These are phyloP conservation scores for Aspergillus floridensis DNA, from an alignment of 2,329 filamentous ascomycete species.

Conservation along the genomic window DNA sequence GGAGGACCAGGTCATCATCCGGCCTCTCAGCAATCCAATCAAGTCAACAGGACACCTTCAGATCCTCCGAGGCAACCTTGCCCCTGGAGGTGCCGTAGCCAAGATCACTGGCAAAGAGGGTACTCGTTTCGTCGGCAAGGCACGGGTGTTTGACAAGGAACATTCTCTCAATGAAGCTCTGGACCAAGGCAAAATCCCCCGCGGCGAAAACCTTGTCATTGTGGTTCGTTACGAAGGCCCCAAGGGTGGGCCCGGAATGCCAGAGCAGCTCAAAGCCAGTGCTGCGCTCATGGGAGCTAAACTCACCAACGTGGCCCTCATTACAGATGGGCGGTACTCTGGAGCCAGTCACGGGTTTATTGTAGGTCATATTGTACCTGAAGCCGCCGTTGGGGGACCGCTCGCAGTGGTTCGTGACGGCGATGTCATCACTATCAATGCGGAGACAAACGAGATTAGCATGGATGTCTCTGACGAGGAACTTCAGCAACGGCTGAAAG, in stretches of 20 bases:
- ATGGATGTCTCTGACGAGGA: slow-evolving; percentile 74
- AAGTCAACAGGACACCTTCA: slow-evolving; percentile 84
- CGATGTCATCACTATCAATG: slow-evolving; percentile 82
- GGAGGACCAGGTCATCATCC: slow-evolving; percentile 78
- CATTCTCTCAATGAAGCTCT: slow-evolving; percentile 73
- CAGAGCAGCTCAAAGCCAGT: slow-evolving; percentile 83
- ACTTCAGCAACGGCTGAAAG: slow-evolving; percentile 59
- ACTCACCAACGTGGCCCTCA: slow-evolving; percentile 80
- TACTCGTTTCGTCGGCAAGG: slow-evolving; percentile 73
- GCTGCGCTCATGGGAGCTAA: slow-evolving; percentile 92
- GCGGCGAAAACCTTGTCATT: slow-evolving; percentile 78
- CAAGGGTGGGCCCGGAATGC: slow-evolving; percentile 92
- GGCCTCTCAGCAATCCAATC: slow-evolving; percentile 76
- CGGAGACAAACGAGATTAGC: slow-evolving; percentile 67
- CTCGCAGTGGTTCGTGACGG: slow-evolving; percentile 79
- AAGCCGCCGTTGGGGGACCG: slow-evolving; percentile 84
- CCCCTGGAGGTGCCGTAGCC: slow-evolving; percentile 83
- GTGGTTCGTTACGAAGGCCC: slow-evolving; percentile 93
- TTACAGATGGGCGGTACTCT: slow-evolving; percentile 87
- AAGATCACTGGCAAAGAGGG: slow-evolving; percentile 98
- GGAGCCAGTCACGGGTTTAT: slow-evolving; percentile 91
- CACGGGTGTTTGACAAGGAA: slow-evolving; percentile 84
- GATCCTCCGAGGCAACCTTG: slow-evolving; percentile 82
- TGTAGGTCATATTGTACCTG: slow-evolving; percentile 87
- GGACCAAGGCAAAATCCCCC: slow-evolving; percentile 65